phyloP scores from a whole-genome alignment of 805 yeast species.

The Myxozyma neglecta region DNA sequence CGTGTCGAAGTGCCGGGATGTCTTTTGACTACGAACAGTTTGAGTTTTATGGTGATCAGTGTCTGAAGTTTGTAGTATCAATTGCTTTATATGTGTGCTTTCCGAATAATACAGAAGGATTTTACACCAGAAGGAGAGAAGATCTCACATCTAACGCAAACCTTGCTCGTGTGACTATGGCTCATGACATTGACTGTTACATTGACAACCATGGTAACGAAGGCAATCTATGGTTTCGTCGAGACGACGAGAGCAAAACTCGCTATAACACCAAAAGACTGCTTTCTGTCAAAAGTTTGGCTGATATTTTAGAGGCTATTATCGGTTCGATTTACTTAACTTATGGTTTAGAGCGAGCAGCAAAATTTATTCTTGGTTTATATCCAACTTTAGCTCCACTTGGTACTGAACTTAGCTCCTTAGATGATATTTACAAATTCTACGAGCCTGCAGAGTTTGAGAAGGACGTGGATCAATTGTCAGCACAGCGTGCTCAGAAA shows the following conservation, averaged over 20 bases:
- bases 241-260: not conserved
- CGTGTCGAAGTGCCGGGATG: not conserved
- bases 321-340: not conserved
- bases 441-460: not conserved
- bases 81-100: not conserved
- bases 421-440: not conserved
- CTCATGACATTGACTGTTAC: not conserved
- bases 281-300: not conserved
- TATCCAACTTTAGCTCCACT: not conserved
- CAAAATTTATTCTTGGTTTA: not conserved
- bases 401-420: not conserved
- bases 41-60: conserved; percentile 22
- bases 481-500: not conserved
- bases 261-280: not conserved
- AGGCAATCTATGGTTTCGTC: not conserved
- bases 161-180: not conserved
- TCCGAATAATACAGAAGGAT: not conserved
- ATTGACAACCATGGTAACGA: not conserved
- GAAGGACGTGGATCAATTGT: not conserved
- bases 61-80: conserved; percentile 3
- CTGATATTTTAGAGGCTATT: not conserved
- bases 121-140: not conserved
- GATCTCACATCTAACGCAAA: not conserved
- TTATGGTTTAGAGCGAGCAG: not conserved
- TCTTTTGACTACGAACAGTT: conserved; percentile 16